phyloP scores from a whole-genome alignment of 2,329 filamentous ascomycete species.

The Fusarium cicatricum region DNA sequence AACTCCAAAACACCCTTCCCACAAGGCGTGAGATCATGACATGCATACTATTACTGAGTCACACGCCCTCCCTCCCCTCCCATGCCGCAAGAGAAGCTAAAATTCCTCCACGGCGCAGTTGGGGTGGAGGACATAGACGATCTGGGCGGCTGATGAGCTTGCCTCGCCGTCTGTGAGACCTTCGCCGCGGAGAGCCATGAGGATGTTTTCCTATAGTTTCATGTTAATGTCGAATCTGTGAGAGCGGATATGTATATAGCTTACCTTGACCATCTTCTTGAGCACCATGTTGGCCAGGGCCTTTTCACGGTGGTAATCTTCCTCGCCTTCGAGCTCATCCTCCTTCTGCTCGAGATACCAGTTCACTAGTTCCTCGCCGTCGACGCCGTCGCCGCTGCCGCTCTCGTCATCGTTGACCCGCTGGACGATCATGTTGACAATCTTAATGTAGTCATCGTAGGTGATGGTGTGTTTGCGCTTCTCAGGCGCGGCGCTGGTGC shows the following conservation, averaged over 20 bases:
- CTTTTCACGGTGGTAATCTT: slow-evolving; percentile 80
- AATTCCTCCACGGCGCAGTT: slow-evolving; percentile 85
- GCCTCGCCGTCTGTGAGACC: slow-evolving; percentile 61
- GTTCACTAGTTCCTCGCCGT: slow-evolving; percentile 79
- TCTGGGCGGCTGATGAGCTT: slow-evolving; percentile 48
- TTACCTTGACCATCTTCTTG: slow-evolving; percentile 94
- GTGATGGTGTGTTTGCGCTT: slow-evolving; percentile 85
- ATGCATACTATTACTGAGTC: slow-evolving; percentile 9
- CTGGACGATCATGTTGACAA: slow-evolving; percentile 85
- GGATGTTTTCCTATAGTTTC: slow-evolving; percentile 79
- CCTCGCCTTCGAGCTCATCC: slow-evolving; percentile 79
- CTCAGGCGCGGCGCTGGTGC: slow-evolving; percentile 47
- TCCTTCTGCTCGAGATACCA: slow-evolving; percentile 97
- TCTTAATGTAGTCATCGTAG: slow-evolving; percentile 92
- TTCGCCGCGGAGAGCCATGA: slow-evolving; percentile 79
- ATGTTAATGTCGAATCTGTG: slow-evolving; percentile 44
- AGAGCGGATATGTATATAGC: slow-evolving; percentile 40
- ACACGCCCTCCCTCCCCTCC: no score
- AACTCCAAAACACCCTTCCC: slow-evolving; percentile 35
- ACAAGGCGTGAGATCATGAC: slow-evolving; percentile 27
- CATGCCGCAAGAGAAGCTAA: slow-evolving; percentile 36
- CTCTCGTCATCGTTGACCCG: slow-evolving; percentile 85
- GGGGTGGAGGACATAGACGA: slow-evolving; percentile 90
- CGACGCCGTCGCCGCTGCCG: slow-evolving; percentile 79
- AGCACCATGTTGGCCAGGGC: slow-evolving; percentile 82